phyloP scores from a whole-genome alignment of 805 yeast species.

The Metahyphopichia silvanorum region DNA sequence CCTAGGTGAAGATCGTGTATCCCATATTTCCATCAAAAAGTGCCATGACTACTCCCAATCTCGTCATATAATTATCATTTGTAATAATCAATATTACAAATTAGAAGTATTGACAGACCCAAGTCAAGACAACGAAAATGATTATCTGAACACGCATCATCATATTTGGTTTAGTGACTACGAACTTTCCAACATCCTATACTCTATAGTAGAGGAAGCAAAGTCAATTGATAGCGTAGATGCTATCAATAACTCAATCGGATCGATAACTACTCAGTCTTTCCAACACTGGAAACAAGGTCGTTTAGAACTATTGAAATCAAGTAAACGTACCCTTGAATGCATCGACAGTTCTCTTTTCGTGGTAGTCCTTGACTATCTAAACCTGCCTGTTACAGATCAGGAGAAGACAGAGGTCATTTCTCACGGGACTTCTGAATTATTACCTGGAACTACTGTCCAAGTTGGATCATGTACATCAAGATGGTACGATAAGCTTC shows the following conservation, averaged over 20 bases:
- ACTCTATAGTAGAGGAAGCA: slow-evolving; percentile 40
- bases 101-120: slow-evolving; percentile 45
- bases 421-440: slow-evolving; percentile 49
- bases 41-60: slow-evolving; percentile 30
- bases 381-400: slow-evolving; percentile 42
- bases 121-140: slow-evolving; percentile 9
- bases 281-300: slow-evolving; percentile 48
- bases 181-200: slow-evolving; percentile 45
- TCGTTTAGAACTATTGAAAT: slow-evolving; percentile 36
- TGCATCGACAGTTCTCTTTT: slow-evolving; percentile 49
- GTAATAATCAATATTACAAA: slow-evolving; percentile 49
- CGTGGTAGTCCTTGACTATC: slow-evolving; percentile 47
- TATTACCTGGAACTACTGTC: slow-evolving; percentile 40
- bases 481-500: slow-evolving; percentile 59
- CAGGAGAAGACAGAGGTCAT: slow-evolving; percentile 48
- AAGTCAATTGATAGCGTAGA: slow-evolving; percentile 30
- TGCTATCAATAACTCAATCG: slow-evolving; percentile 45
- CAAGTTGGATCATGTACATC: slow-evolving; percentile 58
- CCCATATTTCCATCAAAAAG: slow-evolving; percentile 38
- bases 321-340: slow-evolving; percentile 34
- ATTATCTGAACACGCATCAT: slow-evolving; percentile 22
- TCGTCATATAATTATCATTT: slow-evolving; percentile 48
- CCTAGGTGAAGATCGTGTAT: slow-evolving; percentile 4
- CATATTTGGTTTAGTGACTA: slow-evolving; percentile 53
- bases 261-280: slow-evolving; percentile 53